Percentiles rank a stretch among this genome's conserved stretches.
Conservation (phyloP, 1,139 yeast genomes). For the Kodamaea sp. region DNA sequence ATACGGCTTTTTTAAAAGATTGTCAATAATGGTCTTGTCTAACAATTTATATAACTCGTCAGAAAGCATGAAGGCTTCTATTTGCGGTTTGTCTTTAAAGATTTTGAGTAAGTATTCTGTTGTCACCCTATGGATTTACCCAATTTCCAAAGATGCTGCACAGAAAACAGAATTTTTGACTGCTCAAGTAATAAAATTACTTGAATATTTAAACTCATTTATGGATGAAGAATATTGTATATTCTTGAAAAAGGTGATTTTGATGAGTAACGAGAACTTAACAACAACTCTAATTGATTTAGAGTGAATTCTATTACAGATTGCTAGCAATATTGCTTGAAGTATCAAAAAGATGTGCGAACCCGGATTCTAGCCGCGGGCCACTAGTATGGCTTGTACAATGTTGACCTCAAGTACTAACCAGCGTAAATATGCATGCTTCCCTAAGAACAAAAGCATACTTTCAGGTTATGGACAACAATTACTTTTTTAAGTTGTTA, state of each 20-base stretch:
- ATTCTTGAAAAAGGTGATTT: conserved; percentile 4
- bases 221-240: conserved; percentile 9
- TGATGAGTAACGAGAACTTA: conserved; percentile 2
- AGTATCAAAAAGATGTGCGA: too few relatives aligned
- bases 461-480: too few relatives aligned
- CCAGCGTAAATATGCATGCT: too few relatives aligned
- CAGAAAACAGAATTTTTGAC: not conserved
- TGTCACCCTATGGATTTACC: conserved; percentile 22
- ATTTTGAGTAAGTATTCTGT: conserved; percentile 17
- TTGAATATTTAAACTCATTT: conserved; percentile 13
- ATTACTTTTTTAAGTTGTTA: too few relatives aligned
- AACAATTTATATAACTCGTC: conserved; percentile 9
- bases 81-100: conserved; percentile 20
- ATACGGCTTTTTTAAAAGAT: conserved; percentile 2
- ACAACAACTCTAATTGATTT: conserved; percentile 2
- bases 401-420: too few relatives aligned
- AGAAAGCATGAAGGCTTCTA: conserved; percentile 1
- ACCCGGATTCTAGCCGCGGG: too few relatives aligned
- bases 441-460: too few relatives aligned
- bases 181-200: conserved; percentile 6
- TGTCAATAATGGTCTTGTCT: conserved; percentile 6
- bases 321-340: too few relatives aligned
- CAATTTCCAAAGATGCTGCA: conserved; percentile 2
- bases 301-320: not conserved
- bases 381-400: too few relatives aligned